Conservation (phyloP, 192 early-diverging fungal genomes). For the Linnemannia zychae region DNA sequence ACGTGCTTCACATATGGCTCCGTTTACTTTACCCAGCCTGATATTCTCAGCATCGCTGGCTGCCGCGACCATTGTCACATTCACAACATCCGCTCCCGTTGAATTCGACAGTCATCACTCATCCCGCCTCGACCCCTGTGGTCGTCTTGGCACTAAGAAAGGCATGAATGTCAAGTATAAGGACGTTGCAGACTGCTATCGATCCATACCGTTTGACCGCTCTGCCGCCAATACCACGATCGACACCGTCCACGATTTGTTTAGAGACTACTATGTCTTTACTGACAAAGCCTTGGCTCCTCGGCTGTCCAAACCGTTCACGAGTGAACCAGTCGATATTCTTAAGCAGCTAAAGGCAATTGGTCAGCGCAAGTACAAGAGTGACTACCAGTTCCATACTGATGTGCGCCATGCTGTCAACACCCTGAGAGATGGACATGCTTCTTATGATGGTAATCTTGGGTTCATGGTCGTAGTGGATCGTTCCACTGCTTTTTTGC, state of each 20-base stretch:
- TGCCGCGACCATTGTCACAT: background rate
- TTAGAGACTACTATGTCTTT: constrained; percentile 27
- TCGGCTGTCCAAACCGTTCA: constrained; percentile 10
- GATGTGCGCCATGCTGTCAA: background rate
- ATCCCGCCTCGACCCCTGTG: constrained; percentile 3
- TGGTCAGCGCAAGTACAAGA: background rate
- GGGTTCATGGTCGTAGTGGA: too few relatives aligned
- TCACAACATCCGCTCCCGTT: background rate
- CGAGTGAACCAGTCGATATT: constrained; percentile 17
- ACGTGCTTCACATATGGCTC: background rate
- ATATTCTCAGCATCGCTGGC: constrained; percentile 8
- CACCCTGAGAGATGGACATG: constrained; percentile 26
- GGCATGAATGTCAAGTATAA: background rate
- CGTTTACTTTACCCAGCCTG: background rate
- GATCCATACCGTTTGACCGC: constrained; percentile 7
- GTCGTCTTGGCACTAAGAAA: background rate
- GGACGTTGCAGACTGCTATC: constrained; percentile 29
- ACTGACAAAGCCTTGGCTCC: constrained; percentile 23
- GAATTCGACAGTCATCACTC: too few relatives aligned
- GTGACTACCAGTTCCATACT: constrained; percentile 28
- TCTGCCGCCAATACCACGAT: background rate
- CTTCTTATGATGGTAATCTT: constrained; percentile 23
- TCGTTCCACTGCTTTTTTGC: too few relatives aligned
- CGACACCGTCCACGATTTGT: background rate
- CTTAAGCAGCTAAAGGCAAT: background rate